phyloP scores from a whole-genome alignment of 495 filamentous ascomycete species.

The Podospora anserina region DNA sequence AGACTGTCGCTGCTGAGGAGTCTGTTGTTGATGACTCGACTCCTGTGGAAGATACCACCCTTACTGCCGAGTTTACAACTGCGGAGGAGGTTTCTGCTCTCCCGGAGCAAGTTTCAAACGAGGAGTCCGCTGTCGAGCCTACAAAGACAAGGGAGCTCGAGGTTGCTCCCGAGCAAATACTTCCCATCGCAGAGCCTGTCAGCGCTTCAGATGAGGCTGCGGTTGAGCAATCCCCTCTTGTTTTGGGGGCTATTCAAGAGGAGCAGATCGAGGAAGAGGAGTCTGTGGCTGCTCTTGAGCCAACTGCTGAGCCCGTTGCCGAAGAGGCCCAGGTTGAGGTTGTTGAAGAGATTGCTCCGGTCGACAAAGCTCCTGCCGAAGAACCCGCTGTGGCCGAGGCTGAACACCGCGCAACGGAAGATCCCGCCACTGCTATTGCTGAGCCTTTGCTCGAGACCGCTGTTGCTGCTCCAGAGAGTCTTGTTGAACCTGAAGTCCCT shows the following conservation, averaged over 20 bases:
- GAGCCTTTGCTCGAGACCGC: not conserved
- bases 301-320: not conserved
- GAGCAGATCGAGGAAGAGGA: not conserved
- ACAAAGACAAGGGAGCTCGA: not conserved
- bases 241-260: not conserved
- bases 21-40: not conserved
- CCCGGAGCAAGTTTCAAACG: not conserved
- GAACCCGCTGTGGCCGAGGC: not conserved
- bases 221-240: not conserved
- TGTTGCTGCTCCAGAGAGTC: not conserved
- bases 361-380: not conserved
- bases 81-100: not conserved
- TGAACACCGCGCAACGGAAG: not conserved
- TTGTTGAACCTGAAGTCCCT: not conserved
- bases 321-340: constrained; percentile 1
- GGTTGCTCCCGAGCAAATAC: not conserved
- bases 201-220: not conserved
- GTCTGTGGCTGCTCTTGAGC: not conserved
- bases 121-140: not conserved
- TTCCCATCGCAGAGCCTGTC: not conserved
- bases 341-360: not conserved
- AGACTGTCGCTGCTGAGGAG: not conserved
- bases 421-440: not conserved
- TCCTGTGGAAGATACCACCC: not conserved
- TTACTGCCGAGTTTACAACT: not conserved